Evolutionary conservation across 169 alveolate genomes (phyloP).

Genomic region (Plasmodium reichenowi): DNA sequence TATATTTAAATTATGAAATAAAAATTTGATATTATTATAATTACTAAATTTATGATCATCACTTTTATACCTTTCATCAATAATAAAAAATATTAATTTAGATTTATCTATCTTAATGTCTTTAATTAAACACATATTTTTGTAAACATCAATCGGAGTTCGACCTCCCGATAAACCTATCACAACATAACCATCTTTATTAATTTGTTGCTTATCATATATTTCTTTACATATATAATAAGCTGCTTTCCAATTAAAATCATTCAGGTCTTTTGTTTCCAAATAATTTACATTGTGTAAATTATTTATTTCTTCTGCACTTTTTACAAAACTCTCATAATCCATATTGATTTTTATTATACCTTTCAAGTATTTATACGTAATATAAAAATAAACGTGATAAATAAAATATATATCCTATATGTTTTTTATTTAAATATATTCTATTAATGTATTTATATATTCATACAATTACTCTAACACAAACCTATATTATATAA

Average conservation of each 20-base stretch:
- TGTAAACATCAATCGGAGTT: constrained; percentile 71
- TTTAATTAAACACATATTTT: constrained; percentile 46
- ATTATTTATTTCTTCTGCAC: constrained; percentile 16
- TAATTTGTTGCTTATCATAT: constrained; percentile 34
- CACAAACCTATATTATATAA: too few species aligned
- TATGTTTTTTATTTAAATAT: too few species aligned
- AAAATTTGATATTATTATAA: constrained; percentile 57
- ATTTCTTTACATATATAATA: constrained; percentile 64
- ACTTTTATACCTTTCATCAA: constrained; percentile 65
- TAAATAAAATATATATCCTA: too few species aligned
- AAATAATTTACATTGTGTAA: constrained; percentile 56
- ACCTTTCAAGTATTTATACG: too few species aligned
- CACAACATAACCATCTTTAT: constrained; percentile 43
- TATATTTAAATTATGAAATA: constrained; percentile 42
- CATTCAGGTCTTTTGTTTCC: constrained; percentile 28
- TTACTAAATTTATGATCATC: constrained; percentile 63
- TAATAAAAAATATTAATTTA: constrained; percentile 60
- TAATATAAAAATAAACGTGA: too few species aligned
- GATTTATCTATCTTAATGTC: constrained; percentile 47
- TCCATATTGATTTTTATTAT: constrained; percentile 19
- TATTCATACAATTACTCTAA: too few species aligned
- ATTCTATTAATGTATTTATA: too few species aligned
- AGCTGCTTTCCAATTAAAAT: constrained; percentile 51
- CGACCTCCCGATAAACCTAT: constrained; percentile 68
- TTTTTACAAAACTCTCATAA: constrained; percentile 3